Conservation (phyloP, 257 asterid species). For the Ocimum tenuiflorum region DNA sequence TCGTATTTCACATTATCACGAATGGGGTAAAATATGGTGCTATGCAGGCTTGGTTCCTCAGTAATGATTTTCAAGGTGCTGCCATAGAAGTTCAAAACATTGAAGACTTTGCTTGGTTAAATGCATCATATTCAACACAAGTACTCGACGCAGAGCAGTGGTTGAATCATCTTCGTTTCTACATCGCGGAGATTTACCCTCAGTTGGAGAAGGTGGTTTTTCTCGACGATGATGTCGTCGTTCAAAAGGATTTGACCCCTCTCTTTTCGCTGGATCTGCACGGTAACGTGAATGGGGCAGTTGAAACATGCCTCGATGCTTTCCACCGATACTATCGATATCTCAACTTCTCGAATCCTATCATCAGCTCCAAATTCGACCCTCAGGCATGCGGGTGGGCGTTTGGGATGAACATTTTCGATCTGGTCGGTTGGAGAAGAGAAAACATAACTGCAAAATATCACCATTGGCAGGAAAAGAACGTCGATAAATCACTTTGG, state of each 20-base stretch:
- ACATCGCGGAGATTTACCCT: conserved; percentile 76
- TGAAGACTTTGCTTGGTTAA: conserved; percentile 70
- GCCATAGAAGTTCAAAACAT: conserved; percentile 64
- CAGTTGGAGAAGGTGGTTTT: conserved; percentile 77
- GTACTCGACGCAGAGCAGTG: conserved; percentile 26
- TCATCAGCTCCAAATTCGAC: conserved; percentile 68
- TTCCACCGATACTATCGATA: conserved; percentile 74
- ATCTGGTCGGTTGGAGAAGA: conserved; percentile 73
- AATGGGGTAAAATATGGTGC: conserved; percentile 57
- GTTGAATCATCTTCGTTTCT: conserved; percentile 72
- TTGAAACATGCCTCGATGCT: conserved; percentile 86
- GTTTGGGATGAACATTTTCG: conserved; percentile 78
- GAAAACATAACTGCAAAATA: conserved; percentile 58
- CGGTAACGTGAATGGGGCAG: conserved; percentile 87
- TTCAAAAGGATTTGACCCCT: conserved; percentile 77
- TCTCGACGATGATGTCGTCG: conserved; percentile 77
- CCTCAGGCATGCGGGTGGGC: conserved; percentile 98
- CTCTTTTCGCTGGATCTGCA: conserved; percentile 76
- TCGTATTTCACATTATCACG: conserved; percentile 78
- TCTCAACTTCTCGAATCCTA: conserved; percentile 75
- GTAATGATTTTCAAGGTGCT: conserved; percentile 62
- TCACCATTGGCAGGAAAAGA: conserved; percentile 69
- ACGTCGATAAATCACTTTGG: conserved; percentile 59
- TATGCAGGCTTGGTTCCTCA: conserved; percentile 82
- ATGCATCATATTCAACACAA: conserved; percentile 58